Evolutionary conservation across 768 basidiomycete genomes (phyloP).

Genomic region (Tylopilus sp.): DNA sequence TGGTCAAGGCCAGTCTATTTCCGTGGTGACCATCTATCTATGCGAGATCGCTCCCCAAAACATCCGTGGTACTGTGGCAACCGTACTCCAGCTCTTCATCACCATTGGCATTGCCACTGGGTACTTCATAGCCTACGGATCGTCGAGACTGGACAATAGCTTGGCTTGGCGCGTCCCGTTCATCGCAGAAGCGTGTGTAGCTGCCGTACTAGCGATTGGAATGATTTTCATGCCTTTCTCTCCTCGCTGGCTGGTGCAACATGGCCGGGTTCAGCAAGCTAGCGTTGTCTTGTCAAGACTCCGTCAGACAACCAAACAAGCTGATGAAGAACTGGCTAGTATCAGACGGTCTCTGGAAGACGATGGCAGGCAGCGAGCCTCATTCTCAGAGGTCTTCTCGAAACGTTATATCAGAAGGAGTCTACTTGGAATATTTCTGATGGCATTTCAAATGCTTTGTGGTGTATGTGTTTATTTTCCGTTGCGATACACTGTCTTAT

Average conservation of each 20-base stretch:
- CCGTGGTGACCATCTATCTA: conserved; percentile 38
- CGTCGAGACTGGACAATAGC: conserved; percentile 20
- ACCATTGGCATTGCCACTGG: conserved; percentile 42
- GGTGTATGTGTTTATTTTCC: conserved; percentile 15
- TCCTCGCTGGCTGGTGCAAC: conserved; percentile 31
- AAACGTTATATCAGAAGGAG: conserved; percentile 33
- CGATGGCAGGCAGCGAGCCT: conserved; percentile 8
- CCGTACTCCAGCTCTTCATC: conserved; percentile 41
- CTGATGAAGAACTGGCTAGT: conserved; percentile 21
- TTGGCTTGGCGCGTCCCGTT: conserved; percentile 30
- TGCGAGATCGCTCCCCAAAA: conserved; percentile 42
- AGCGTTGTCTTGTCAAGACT: conserved; percentile 25
- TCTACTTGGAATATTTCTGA: conserved; percentile 40
- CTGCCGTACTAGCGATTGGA: conserved; percentile 15
- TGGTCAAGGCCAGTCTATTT: conserved; percentile 46
- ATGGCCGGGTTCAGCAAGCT: conserved; percentile 32
- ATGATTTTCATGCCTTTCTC: conserved; percentile 23
- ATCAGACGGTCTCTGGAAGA: conserved; percentile 24
- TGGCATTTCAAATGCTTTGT: conserved; percentile 41
- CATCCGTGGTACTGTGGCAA: conserved; percentile 40
- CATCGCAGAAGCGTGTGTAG: conserved; percentile 24
- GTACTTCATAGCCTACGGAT: conserved; percentile 25
- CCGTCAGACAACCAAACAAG: conserved; percentile 4
- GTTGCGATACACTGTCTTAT: neutral
- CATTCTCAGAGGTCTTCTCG: conserved; percentile 28